Evolutionary conservation across 352 stramenopile species (phyloP).

Genomic region (Hyaloperonospora arabidopsidis): DNA sequence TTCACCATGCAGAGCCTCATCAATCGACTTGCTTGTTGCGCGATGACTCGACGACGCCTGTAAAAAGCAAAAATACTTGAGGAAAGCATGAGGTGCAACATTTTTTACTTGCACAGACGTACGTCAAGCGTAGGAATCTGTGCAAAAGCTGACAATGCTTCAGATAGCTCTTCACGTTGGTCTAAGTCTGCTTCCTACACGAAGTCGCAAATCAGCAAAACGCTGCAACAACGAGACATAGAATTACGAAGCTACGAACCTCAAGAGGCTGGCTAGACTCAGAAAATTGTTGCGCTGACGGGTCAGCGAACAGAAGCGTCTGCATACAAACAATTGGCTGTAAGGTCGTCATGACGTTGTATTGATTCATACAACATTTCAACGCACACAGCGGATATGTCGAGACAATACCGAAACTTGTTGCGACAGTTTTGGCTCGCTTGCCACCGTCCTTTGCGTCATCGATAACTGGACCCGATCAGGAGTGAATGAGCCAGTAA

Average conservation of each 20-base stretch:
- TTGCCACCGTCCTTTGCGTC: constrained; percentile 11
- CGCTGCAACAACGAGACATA: not conserved
- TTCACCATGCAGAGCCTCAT: constrained; percentile 22
- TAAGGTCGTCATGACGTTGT: not conserved
- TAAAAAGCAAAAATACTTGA: constrained; percentile 1
- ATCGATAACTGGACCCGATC: not conserved
- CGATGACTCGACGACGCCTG: constrained; percentile 32
- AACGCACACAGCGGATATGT: constrained; percentile 23
- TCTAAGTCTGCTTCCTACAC: constrained; percentile 25
- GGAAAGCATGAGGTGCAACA: not conserved
- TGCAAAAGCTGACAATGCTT: constrained; percentile 35
- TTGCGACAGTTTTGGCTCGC: constrained; percentile 10
- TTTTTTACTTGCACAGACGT: constrained; percentile 1
- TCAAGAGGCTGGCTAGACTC: constrained; percentile 22
- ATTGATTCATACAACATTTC: not conserved
- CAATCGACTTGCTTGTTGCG: constrained; percentile 28
- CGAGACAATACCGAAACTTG: constrained; percentile 8
- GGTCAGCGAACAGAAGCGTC: constrained; percentile 28
- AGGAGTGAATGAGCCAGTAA: constrained; percentile 6
- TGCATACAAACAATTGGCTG: constrained; percentile 4
- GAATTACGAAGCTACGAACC: constrained; percentile 11
- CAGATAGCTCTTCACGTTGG: constrained; percentile 46
- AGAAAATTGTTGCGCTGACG: constrained; percentile 21
- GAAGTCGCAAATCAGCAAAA: constrained; percentile 1
- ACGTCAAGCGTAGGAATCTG: constrained; percentile 40